Conservation (phyloP, 2,329 filamentous ascomycete genomes). For the Septoria petroselini region DNA sequence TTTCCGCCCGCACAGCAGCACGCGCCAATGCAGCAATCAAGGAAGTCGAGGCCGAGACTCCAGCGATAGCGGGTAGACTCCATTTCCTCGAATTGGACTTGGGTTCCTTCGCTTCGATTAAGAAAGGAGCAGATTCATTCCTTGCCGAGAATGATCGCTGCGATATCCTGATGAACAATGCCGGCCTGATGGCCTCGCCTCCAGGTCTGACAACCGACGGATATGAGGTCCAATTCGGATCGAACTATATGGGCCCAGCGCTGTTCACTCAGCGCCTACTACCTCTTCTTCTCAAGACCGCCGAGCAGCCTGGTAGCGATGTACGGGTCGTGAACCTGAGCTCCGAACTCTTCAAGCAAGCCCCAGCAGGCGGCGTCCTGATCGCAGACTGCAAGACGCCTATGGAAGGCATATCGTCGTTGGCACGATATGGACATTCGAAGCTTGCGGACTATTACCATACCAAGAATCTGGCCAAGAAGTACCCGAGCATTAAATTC, state of each 20-base stretch:
- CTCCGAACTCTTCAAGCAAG: slow-evolving; percentile 26
- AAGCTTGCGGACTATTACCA: slow-evolving; percentile 52
- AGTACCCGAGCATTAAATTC: slow-evolving; percentile 46
- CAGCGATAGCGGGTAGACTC: slow-evolving; percentile 39
- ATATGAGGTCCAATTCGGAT: slow-evolving; percentile 36
- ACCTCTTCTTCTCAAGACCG: slow-evolving; percentile 26
- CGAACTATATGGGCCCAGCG: slow-evolving; percentile 37
- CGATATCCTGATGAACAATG: slow-evolving; percentile 36
- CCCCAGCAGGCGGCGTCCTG: slow-evolving; percentile 13
- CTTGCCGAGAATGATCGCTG: slow-evolving; percentile 24
- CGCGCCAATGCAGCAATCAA: slow-evolving; percentile 46
- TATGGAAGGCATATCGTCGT: slow-evolving; percentile 26
- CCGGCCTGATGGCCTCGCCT: slow-evolving; percentile 30
- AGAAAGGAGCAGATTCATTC: slow-evolving; percentile 21
- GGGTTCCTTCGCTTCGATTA: slow-evolving; percentile 41
- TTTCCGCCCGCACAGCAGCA: slow-evolving; percentile 47
- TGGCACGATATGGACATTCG: slow-evolving; percentile 43
- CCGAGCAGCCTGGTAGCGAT: slow-evolving; percentile 17
- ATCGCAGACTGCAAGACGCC: slow-evolving; percentile 28
- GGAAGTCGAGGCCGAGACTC: slow-evolving; percentile 37
- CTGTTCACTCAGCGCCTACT: slow-evolving; percentile 33
- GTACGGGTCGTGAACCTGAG: slow-evolving; percentile 32
- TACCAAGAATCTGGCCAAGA: slow-evolving; percentile 41
- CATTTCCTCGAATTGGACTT: slow-evolving; percentile 33
- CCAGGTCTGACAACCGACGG: slow-evolving; percentile 28